phyloP scores from a whole-genome alignment of 2,329 filamentous ascomycete genomes.

The Coleophoma eucalyptorum region DNA sequence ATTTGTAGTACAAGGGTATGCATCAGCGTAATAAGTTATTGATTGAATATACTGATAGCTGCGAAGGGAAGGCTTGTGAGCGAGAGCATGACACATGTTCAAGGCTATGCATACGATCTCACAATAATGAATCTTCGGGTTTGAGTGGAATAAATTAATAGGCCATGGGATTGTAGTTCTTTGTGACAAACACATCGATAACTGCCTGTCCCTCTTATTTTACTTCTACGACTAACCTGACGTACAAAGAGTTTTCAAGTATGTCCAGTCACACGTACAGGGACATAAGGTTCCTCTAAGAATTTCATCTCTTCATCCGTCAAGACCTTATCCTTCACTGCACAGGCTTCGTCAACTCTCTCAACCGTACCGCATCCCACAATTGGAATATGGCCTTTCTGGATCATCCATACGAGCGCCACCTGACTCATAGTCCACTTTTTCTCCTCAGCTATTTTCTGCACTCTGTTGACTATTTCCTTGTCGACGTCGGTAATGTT shows the following conservation, averaged over 20 bases:
- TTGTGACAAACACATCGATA: background rate
- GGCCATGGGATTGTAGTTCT: background rate
- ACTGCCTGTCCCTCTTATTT: background rate
- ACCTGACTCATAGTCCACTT: constrained; percentile 51
- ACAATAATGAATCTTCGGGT: too few relatives aligned
- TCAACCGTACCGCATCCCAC: constrained; percentile 40
- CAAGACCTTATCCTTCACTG: constrained; percentile 28
- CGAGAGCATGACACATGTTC: too few relatives aligned
- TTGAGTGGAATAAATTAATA: background rate
- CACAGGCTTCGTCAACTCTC: constrained; percentile 46
- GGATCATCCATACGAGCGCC: constrained; percentile 46
- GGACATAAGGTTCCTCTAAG: constrained; percentile 46
- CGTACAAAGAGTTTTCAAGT: background rate
- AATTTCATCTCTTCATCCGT: constrained; percentile 43
- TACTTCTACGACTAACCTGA: background rate
- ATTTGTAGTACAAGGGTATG: too few relatives aligned
- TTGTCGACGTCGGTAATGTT: constrained; percentile 30
- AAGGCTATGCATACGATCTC: too few relatives aligned
- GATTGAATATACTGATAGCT: too few relatives aligned
- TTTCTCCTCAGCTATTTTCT: constrained; percentile 49
- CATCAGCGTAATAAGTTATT: too few relatives aligned
- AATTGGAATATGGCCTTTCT: constrained; percentile 39
- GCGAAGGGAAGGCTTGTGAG: too few relatives aligned
- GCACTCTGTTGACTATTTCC: constrained; percentile 46
- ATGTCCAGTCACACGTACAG: constrained; percentile 12